These are phyloP conservation scores for Kewa caespitosa DNA, from an alignment of 179 eudicot genomes.

Conservation along the genomic window DNA sequence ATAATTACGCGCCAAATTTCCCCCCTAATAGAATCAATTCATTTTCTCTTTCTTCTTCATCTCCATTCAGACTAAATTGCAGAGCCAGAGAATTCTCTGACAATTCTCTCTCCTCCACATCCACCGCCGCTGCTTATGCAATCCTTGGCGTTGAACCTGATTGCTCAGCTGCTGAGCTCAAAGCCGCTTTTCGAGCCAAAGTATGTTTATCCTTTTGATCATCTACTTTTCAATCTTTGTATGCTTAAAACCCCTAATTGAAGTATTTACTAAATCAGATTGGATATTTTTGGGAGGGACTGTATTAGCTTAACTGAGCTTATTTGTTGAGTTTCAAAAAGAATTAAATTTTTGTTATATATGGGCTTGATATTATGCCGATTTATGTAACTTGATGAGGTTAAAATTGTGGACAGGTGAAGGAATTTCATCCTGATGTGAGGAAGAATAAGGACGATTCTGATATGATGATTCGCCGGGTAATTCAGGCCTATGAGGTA, in stretches of 20 bases:
- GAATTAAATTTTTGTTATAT: background rate
- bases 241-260: background rate
- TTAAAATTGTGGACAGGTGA: constrained; percentile 51
- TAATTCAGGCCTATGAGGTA: constrained; percentile 93
- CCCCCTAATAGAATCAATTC: constrained; percentile 12
- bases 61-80: constrained; percentile 37
- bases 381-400: background rate
- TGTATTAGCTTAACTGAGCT: background rate
- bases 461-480: constrained; percentile 75
- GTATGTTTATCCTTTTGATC: constrained; percentile 25
- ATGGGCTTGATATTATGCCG: too few species aligned
- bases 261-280: background rate
- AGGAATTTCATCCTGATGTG: constrained; percentile 93
- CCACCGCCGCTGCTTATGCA: constrained; percentile 49
- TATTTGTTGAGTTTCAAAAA: background rate
- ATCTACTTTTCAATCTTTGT: background rate
- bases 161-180: constrained; percentile 63
- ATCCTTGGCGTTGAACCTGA: constrained; percentile 65
- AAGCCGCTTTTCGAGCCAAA: constrained; percentile 78
- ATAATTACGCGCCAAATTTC: constrained; percentile 7
- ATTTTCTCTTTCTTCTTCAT: constrained; percentile 20
- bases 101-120: constrained; percentile 38
- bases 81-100: constrained; percentile 18
- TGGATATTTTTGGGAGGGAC: background rate
- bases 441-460: constrained; percentile 49